Conservation (phyloP, 2,329 filamentous ascomycete genomes). For the Venturia nashicola region DNA sequence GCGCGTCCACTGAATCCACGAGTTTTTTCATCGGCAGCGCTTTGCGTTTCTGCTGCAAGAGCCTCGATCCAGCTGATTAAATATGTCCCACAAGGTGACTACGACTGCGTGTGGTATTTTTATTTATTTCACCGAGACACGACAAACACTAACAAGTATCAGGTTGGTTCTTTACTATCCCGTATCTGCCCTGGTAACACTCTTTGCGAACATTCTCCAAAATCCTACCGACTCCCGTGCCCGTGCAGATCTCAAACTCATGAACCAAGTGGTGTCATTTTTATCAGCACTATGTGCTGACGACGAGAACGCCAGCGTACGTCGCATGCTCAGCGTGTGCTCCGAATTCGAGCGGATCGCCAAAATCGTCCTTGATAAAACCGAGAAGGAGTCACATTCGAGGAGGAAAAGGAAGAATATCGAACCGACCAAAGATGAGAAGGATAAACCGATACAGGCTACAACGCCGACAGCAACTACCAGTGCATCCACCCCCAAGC, state of each 20-base stretch:
- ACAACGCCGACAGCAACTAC: constrained; percentile 10
- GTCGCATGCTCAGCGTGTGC: constrained; percentile 86
- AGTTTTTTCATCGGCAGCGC: constrained; percentile 83
- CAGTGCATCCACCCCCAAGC: constrained; percentile 7
- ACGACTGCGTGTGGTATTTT: constrained; percentile 78
- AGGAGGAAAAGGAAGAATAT: constrained; percentile 75
- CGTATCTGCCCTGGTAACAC: constrained; percentile 82
- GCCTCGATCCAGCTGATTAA: constrained; percentile 90
- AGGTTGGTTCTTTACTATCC: constrained; percentile 93
- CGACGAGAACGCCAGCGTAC: constrained; percentile 78
- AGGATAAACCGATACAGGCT: constrained; percentile 16
- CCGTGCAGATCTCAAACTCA: constrained; percentile 76
- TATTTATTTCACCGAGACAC: not conserved
- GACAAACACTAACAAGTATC: constrained; percentile 18
- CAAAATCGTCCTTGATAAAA: constrained; percentile 78
- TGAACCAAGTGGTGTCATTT: constrained; percentile 89
- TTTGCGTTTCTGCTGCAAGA: constrained; percentile 85
- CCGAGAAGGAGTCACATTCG: constrained; percentile 70
- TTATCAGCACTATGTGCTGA: constrained; percentile 80
- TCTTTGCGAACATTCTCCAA: constrained; percentile 93
- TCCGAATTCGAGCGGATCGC: constrained; percentile 95
- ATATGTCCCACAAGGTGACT: constrained; percentile 92
- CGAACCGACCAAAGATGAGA: constrained; percentile 30
- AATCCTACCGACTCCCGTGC: constrained; percentile 85
- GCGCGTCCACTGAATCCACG: constrained; percentile 81